phyloP scores from a whole-genome alignment of 345 rosid genomes.

The Rhizophora apiculata region DNA sequence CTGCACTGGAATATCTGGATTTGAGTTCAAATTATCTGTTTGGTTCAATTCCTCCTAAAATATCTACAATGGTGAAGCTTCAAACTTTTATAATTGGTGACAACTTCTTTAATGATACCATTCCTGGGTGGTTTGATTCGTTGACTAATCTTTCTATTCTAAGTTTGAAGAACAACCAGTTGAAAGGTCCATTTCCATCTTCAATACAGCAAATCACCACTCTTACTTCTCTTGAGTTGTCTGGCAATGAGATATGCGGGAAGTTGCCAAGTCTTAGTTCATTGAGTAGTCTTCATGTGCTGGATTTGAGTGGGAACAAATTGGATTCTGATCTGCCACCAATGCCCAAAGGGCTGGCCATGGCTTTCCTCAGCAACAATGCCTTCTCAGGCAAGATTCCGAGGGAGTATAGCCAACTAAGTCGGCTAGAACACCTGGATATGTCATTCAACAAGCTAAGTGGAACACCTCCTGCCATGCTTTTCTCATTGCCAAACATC shows the following conservation, averaged over 20 bases:
- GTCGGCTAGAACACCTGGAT: slow-evolving; percentile 39
- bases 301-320: slow-evolving; percentile 44
- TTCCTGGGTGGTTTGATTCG: slow-evolving; percentile 53
- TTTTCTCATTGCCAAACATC: slow-evolving; percentile 52
- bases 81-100: slow-evolving; percentile 48
- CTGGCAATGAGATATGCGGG: slow-evolving; percentile 41
- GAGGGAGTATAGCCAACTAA: slow-evolving; percentile 31
- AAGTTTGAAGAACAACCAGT: slow-evolving; percentile 46
- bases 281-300: slow-evolving; percentile 25
- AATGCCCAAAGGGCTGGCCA: slow-evolving; percentile 42
- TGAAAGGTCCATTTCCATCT: slow-evolving; percentile 43
- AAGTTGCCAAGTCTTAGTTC: slow-evolving; percentile 38
- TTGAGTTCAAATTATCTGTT: slow-evolving; percentile 62
- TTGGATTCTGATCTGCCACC: slow-evolving; percentile 36
- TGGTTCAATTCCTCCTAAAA: slow-evolving; percentile 63
- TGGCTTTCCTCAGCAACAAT: slow-evolving; percentile 39
- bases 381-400: slow-evolving; percentile 45
- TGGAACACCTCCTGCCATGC: slow-evolving; percentile 39
- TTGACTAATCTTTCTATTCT: slow-evolving; percentile 47
- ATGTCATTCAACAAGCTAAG: slow-evolving; percentile 37
- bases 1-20: slow-evolving; percentile 62
- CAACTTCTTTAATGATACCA: slow-evolving; percentile 60
- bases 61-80: slow-evolving; percentile 59
- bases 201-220: slow-evolving; percentile 24
- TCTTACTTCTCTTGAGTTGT: slow-evolving; percentile 32